These are phyloP conservation scores for Boletus nobilissimus DNA, from an alignment of 1,284 basidiomycete genomes.

Conservation along the genomic window DNA sequence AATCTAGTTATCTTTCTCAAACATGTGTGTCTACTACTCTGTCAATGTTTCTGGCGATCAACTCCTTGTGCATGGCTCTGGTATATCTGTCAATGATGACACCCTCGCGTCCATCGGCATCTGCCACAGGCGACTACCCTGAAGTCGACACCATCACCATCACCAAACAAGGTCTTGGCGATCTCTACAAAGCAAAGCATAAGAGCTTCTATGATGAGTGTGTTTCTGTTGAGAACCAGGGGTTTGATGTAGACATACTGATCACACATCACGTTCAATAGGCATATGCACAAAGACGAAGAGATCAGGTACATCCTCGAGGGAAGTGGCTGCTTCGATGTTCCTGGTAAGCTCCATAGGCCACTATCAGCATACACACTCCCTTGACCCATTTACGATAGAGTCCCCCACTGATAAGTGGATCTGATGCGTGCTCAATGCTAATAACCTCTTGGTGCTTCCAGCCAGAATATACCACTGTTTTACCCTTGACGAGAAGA, in stretches of 20 bases:
- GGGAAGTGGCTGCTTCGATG: slow-evolving; percentile 88
- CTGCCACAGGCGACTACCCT: slow-evolving; percentile 60
- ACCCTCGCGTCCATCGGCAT: slow-evolving; percentile 68
- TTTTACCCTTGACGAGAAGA: slow-evolving; percentile 80
- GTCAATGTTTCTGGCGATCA: slow-evolving; percentile 83
- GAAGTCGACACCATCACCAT: slow-evolving; percentile 72
- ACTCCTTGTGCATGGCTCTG: slow-evolving; percentile 78
- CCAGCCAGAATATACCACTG: slow-evolving; percentile 88
- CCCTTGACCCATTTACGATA: no score
- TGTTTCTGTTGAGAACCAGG: no score
- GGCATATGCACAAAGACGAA: slow-evolving; percentile 91
- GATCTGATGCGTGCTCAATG: slow-evolving; percentile 70
- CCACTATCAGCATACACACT: no score
- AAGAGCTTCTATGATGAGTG: slow-evolving; percentile 85
- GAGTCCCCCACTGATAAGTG: no score
- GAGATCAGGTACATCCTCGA: slow-evolving; percentile 88
- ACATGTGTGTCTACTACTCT: slow-evolving; percentile 85
- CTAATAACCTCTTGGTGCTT: slow-evolving; percentile 79
- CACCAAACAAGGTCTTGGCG: slow-evolving; percentile 78
- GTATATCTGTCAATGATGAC: slow-evolving; percentile 58
- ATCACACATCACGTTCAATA: no score
- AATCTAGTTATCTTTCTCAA: no score
- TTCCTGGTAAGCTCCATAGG: slow-evolving; percentile 68
- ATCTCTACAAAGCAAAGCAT: slow-evolving; percentile 81
- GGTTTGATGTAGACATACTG: no score